These are phyloP conservation scores for Chaetoceros muelleri DNA, from an alignment of 108 stramenopile species.

Conservation along the genomic window DNA sequence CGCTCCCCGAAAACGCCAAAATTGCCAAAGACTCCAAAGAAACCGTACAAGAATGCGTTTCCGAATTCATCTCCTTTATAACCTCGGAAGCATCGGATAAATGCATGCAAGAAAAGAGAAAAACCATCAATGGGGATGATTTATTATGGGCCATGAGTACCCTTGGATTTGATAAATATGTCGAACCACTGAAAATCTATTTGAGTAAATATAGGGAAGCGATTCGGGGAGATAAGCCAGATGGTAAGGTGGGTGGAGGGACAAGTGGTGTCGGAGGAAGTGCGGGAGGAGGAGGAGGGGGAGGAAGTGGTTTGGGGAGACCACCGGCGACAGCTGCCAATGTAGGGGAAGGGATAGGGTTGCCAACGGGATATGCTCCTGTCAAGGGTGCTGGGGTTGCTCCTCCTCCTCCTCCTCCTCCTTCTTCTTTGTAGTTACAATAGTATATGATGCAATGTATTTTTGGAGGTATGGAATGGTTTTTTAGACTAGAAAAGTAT, in stretches of 20 bases:
- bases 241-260: slow-evolving; percentile 14
- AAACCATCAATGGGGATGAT: slow-evolving; percentile 99
- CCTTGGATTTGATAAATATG: slow-evolving; percentile 98
- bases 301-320: slow-evolving; percentile 9
- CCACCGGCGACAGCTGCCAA: too few species aligned
- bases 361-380: too few species aligned
- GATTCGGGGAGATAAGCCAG: slow-evolving; percentile 80
- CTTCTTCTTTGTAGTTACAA: too few species aligned
- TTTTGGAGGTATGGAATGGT: too few species aligned
- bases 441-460: too few species aligned
- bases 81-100: slow-evolving; percentile 97
- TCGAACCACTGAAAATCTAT: slow-evolving; percentile 96
- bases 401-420: too few species aligned
- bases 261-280: slow-evolving; percentile 1
- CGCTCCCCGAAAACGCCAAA: slow-evolving; percentile 96
- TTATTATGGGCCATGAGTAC: slow-evolving; percentile 98
- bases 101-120: slow-evolving; percentile 97
- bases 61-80: slow-evolving; percentile 99
- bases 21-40: slow-evolving; percentile 99
- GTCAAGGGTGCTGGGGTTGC: too few species aligned
- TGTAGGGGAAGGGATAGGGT: too few species aligned
- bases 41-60: slow-evolving; percentile 97
- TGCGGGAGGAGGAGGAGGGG: neutral
- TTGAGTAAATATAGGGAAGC: slow-evolving; percentile 93
- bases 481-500: too few species aligned